Conservation (phyloP, 768 basidiomycete species). For the Russula brevipes region DNA sequence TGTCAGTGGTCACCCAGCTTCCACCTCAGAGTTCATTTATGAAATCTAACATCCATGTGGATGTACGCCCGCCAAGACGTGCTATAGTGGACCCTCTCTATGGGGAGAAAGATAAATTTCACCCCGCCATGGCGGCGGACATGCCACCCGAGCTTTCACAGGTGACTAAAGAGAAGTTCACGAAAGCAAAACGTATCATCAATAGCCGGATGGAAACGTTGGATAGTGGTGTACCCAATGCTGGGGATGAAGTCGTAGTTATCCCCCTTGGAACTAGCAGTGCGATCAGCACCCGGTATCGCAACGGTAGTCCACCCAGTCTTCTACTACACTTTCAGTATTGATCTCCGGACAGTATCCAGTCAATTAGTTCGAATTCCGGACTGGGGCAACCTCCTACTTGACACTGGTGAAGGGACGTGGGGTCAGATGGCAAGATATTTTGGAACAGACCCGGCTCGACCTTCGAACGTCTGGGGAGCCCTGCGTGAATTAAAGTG, state of each 20-base stretch:
- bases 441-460: slow-evolving; percentile 50
- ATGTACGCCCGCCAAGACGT: slow-evolving; percentile 26
- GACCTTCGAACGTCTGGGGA: slow-evolving; percentile 43
- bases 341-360: slow-evolving; percentile 46
- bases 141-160: slow-evolving; percentile 28
- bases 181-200: slow-evolving; percentile 35
- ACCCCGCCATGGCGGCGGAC: slow-evolving; percentile 15
- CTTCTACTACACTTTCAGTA: background rate
- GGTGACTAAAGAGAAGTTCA: slow-evolving; percentile 39
- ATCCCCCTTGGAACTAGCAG: slow-evolving; percentile 87
- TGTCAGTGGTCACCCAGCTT: slow-evolving; percentile 25
- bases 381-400: slow-evolving; percentile 61
- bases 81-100: slow-evolving; percentile 35
- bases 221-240: slow-evolving; percentile 18
- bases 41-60: slow-evolving; percentile 18
- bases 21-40: slow-evolving; percentile 10
- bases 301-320: slow-evolving; percentile 59
- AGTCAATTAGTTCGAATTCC: slow-evolving; percentile 76
- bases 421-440: slow-evolving; percentile 81
- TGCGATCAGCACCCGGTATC: slow-evolving; percentile 75
- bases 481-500: slow-evolving; percentile 67
- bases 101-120: slow-evolving; percentile 21
- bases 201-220: slow-evolving; percentile 19
- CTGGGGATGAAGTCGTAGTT: slow-evolving; percentile 62
- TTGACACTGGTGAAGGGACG: slow-evolving; percentile 91